Conservation (phyloP, 1,284 basidiomycete genomes). For the Leccinum variabile region DNA sequence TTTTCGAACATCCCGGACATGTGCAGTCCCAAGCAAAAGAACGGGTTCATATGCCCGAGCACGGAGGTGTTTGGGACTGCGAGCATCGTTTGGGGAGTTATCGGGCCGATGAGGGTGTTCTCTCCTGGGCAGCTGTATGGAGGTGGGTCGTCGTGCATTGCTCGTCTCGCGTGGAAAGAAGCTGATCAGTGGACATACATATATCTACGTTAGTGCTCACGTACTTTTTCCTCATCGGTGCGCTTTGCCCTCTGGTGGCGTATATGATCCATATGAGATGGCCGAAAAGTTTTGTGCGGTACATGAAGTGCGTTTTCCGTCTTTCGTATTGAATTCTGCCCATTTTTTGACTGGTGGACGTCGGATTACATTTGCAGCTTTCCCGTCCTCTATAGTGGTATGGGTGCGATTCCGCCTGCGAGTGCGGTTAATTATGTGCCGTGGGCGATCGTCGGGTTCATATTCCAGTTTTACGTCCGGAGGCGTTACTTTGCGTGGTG, state of each 20-base stretch:
- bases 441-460: conserved; percentile 50
- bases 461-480: conserved; percentile 55
- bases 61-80: conserved; percentile 42
- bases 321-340: no score
- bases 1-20: conserved; percentile 34
- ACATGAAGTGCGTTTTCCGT: no score
- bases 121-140: conserved; percentile 27
- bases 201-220: conserved; percentile 27
- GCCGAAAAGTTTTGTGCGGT: conserved; percentile 19
- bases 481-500: conserved; percentile 52
- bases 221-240: conserved; percentile 60
- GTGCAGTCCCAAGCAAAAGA: conserved; percentile 23
- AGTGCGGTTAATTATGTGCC: conserved; percentile 36
- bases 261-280: conserved; percentile 43
- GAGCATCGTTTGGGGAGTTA: conserved; percentile 44
- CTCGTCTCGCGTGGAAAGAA: no score
- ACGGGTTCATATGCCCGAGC: conserved; percentile 42
- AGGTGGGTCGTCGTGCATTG: conserved; percentile 17
- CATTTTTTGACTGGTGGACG: no score
- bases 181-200: conserved; percentile 2
- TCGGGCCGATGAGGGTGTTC: conserved; percentile 39
- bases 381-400: no score
- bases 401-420: no score
- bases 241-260: conserved; percentile 42
- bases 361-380: no score